These are phyloP conservation scores for Pseudogymnoascus destructans DNA, from an alignment of 2,329 filamentous ascomycete genomes.

Conservation along the genomic window DNA sequence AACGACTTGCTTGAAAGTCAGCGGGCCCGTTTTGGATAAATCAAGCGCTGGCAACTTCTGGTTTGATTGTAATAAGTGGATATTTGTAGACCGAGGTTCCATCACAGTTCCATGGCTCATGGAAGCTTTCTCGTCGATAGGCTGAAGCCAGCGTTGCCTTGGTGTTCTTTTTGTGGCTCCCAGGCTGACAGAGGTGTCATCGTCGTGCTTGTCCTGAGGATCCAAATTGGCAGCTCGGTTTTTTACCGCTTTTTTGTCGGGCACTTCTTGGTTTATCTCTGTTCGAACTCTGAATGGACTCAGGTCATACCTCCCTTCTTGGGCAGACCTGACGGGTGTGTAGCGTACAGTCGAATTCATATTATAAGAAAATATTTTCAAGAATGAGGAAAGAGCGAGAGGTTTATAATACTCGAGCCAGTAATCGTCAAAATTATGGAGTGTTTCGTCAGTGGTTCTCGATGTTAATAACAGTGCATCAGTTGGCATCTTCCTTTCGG, in stretches of 20 bases:
- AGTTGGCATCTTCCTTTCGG: conserved; percentile 35
- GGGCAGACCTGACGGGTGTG: conserved; percentile 59
- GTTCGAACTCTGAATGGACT: conserved; percentile 78
- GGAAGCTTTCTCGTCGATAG: conserved; percentile 26
- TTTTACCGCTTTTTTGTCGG: conserved; percentile 47
- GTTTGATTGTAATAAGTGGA: conserved; percentile 26
- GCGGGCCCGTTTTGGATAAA: conserved; percentile 72
- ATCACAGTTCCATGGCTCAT: conserved; percentile 44
- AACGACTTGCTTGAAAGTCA: conserved; percentile 79
- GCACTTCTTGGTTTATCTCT: conserved; percentile 43
- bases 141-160: conserved; percentile 49
- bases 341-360: conserved; percentile 84
- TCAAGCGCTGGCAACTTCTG: conserved; percentile 50
- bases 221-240: conserved; percentile 61
- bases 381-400: conserved; percentile 71
- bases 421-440: conserved; percentile 69
- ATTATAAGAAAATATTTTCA: conserved; percentile 84
- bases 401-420: conserved; percentile 97
- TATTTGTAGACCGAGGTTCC: conserved; percentile 24
- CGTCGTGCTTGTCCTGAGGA: conserved; percentile 37
- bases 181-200: conserved; percentile 32
- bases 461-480: conserved; percentile 34
- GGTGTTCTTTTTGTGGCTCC: conserved; percentile 36
- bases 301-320: conserved; percentile 65
- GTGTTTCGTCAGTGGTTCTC: conserved; percentile 19